Evolutionary conservation across 495 filamentous ascomycete genomes (phyloP), one percentile per base, ranked within the genome.

Genomic region (Clavariopsis aquatica): DNA sequence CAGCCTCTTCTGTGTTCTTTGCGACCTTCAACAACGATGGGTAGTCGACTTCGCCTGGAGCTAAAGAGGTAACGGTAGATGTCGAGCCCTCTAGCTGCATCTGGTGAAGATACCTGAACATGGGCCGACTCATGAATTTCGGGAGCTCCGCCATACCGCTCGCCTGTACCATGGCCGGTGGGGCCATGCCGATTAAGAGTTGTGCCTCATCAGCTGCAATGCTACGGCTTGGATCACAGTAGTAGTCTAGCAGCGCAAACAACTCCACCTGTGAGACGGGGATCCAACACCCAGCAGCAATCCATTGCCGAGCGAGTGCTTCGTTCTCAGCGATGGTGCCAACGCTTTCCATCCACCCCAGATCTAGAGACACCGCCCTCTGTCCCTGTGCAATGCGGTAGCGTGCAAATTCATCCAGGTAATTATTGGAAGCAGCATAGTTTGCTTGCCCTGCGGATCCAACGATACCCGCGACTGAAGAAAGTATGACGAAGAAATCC

Each of bases 401-500:
- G 22, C 27, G 59, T 1, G 52, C 59, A 26, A 68, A 36, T n/a
- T 26, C 58, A 23, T 68, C 65, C 27, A 47, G 22, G 26, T 56
- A 63, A 20, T 9, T 62, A 41, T 56, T 60, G 1, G 43, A 61
- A 9, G 47, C 56, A 2, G 56, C 49, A 34, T 66, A 66, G 49
- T 55, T 60, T 4, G 57, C 13, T 24, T 61, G 64, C 3, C 52
- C 52, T 23, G 19, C 31, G 1, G 15, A 41, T 1, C 64, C 64
- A 26, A 55, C 15, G 24, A 66, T 62, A 19, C 64, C 64, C 29
- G 49, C 19, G 9, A 58, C 38, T 4, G 64, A 66, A 5, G 53
- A 58, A 5, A 65, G 47, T 5, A 57, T 19, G 36, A 65, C 28
- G 52, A 70, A 70, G 49, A 70, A 70, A 43, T 70, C 67, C 19